Evolutionary conservation across 2,329 filamentous ascomycete genomes (phyloP).

Genomic region (Stemphylium lycopersici): DNA sequence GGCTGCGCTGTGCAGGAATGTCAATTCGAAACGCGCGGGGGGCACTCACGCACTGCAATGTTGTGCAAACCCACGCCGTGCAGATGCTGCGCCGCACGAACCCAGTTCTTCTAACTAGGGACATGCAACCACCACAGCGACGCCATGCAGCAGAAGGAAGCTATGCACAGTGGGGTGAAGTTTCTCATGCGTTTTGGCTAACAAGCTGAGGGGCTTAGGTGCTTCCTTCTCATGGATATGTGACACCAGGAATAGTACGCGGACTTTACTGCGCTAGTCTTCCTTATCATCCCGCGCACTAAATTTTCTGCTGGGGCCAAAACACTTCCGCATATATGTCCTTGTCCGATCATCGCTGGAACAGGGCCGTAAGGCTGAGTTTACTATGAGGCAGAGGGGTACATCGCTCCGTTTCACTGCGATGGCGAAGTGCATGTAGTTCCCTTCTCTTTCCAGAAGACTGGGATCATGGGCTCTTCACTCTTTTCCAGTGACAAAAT

Average conservation of each 20-base stretch:
- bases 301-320: neutral
- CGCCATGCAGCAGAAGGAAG: neutral
- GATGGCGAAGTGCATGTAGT: no score
- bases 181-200: neutral
- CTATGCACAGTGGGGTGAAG: neutral
- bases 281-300: neutral
- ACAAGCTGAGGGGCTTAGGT: neutral
- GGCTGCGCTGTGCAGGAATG: neutral
- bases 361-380: slow-evolving; percentile 2
- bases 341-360: neutral
- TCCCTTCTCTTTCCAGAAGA: no score
- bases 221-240: neutral
- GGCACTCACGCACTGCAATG: neutral
- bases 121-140: neutral
- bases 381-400: neutral
- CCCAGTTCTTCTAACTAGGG: neutral
- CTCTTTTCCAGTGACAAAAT: no score
- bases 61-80: neutral
- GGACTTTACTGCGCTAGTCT: neutral
- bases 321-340: neutral
- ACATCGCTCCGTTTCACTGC: neutral
- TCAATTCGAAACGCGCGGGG: neutral
- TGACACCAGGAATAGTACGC: neutral
- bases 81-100: slow-evolving; percentile 3
- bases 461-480: no score